These are phyloP conservation scores for Cladosporium oxysporum DNA, from an alignment of 2,329 filamentous ascomycete species.

Conservation along the genomic window DNA sequence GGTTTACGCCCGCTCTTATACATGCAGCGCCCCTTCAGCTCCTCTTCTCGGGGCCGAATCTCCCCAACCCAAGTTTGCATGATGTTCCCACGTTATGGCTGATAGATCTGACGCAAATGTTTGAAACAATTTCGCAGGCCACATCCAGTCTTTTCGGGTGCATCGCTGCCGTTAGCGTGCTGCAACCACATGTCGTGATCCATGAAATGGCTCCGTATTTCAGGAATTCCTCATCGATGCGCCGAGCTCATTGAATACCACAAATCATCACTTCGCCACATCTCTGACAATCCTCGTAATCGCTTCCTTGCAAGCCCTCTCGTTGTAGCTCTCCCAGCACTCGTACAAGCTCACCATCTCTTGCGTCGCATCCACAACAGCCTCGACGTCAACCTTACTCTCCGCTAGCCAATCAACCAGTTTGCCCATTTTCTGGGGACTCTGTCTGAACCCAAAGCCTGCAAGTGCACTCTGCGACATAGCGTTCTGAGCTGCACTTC, in stretches of 20 bases:
- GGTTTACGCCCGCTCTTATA: too few relatives aligned
- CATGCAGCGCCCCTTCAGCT: too few relatives aligned
- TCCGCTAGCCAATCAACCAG: conserved; percentile 82
- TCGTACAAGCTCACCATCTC: conserved; percentile 91
- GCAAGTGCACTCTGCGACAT: conserved; percentile 32
- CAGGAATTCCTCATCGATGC: background rate
- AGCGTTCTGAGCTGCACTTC: conserved; percentile 38
- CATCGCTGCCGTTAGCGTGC: background rate
- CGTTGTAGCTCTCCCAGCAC: conserved; percentile 66
- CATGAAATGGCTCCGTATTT: background rate
- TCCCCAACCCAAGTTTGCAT: too few relatives aligned
- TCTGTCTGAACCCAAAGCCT: conserved; percentile 38
- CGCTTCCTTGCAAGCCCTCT: conserved; percentile 65
- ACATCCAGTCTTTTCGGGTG: background rate
- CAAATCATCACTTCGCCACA: conserved; percentile 49
- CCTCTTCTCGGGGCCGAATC: too few relatives aligned
- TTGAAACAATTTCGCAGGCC: background rate
- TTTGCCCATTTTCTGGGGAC: conserved; percentile 42
- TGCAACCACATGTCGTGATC: background rate
- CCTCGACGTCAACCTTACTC: conserved; percentile 79
- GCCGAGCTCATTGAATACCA: background rate
- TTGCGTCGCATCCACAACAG: conserved; percentile 85
- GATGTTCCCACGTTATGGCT: background rate
- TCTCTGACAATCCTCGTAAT: conserved; percentile 64
- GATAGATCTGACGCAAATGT: background rate